Evolutionary conservation across 2,329 filamentous ascomycete genomes (phyloP), one percentile per base, ranked within the genome.

Genomic region (Raffaelea albimanens): DNA sequence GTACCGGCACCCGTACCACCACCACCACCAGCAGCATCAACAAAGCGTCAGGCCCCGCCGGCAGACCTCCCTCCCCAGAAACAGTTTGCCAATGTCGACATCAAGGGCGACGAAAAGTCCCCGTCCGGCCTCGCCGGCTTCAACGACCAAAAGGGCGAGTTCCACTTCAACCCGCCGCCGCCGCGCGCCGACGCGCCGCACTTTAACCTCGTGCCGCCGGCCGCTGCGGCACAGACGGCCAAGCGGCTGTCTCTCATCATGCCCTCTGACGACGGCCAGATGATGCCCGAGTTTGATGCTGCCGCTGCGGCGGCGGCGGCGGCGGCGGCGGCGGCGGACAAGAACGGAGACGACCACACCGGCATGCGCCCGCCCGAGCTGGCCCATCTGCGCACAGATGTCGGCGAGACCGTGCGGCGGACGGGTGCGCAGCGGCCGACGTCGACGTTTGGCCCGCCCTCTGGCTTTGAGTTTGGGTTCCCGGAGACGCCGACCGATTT

Each of bases 401-500:
- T 72, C 2, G 59, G 63, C 19, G 54, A 14, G 44, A 39, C n/a
- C 22, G 19, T 19, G 8, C 48, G 11, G 22, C 45, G 21, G 41
- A 23, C 40, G 55, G 46, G 59, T 29, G 51, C 53, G 40, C 58
- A 64, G 13, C 66, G 75, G 14, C 75, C 75, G 1, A 76, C 71
- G 1, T 77, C 73, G 42, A 78, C 75, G 2, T 76, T 79, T 50
- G 76, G 76, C 11, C 75, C 76, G 14, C 76, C 76, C 1, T 74
- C 73, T 0, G 78, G 76, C n/a, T 85, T 86, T 58, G 82, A 86
- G 57, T 87, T 87, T 59, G 87, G 88, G 18, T 94, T 94, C 65
- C 84, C 87, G 1, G 78, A 80, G 51, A 90, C 87, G 22, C 88
- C 89, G 8, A 90, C 87, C 1, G 83, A 90, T 57, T 87, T 94